A percentile compares a stretch with the other conserved stretches of the same genome.
These are phyloP conservation scores for Phytophthora hybrid DNA, from an alignment of 352 stramenopile species.

Conservation along the genomic window DNA sequence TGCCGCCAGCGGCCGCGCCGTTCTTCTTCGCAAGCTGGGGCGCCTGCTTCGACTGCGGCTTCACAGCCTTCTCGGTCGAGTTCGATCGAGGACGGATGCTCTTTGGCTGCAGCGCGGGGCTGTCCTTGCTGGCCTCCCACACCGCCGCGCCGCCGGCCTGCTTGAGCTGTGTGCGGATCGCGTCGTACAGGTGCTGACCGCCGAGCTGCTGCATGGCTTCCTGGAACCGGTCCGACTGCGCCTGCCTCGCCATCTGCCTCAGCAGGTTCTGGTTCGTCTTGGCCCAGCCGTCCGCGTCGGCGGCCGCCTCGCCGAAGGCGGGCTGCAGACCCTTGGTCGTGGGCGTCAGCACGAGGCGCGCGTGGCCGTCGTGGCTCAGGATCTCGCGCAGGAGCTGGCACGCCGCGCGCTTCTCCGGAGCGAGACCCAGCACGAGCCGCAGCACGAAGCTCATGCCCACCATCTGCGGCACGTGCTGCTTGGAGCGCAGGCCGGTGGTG, in stretches of 20 bases:
- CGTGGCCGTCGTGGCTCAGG: constrained; percentile 1
- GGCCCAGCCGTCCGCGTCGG: constrained; percentile 5
- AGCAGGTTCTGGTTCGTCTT: constrained; percentile 3
- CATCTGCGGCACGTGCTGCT: constrained; percentile 9
- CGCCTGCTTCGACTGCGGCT: no score
- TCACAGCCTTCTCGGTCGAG: no score
- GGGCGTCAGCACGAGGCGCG: constrained; percentile 9
- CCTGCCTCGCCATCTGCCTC: constrained; percentile 5
- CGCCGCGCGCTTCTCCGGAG: constrained; percentile 10
- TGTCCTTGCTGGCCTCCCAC: no score
- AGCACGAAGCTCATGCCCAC: constrained; percentile 16
- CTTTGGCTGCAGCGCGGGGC: no score
- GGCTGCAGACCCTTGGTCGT: constrained; percentile 10
- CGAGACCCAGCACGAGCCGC: constrained; percentile 6
- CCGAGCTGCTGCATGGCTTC: constrained; percentile 13
- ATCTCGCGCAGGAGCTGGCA: constrained; percentile 10
- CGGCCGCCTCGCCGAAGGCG: background rate
- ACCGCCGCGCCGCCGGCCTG: no score
- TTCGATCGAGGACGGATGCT: no score
- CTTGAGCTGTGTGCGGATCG: no score
- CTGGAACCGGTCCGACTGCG: constrained; percentile 17
- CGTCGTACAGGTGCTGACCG: no score
- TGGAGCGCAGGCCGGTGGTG: constrained; percentile 12
- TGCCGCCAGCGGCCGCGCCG: no score
- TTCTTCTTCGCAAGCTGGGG: no score